These are phyloP conservation scores for Cordyceps javanica DNA, from an alignment of 2,329 filamentous ascomycete genomes.

Conservation along the genomic window DNA sequence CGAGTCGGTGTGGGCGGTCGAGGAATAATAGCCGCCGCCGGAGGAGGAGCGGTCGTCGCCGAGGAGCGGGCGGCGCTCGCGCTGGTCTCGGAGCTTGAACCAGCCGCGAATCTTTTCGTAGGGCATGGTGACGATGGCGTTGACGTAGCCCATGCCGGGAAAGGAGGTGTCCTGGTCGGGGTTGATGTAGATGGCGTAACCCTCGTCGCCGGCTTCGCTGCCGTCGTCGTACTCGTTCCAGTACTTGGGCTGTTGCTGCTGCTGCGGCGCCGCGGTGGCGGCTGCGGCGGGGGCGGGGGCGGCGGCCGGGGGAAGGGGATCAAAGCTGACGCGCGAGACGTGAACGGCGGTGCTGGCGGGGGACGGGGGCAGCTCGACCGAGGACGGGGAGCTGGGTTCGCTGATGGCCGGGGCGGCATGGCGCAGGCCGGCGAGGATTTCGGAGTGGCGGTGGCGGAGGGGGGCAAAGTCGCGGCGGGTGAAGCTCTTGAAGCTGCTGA, in stretches of 20 bases:
- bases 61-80: slow-evolving; percentile 26
- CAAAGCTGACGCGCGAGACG: slow-evolving; percentile 22
- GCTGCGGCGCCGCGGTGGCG: too few relatives aligned
- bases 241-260: slow-evolving; percentile 45
- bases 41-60: slow-evolving; percentile 18
- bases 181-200: slow-evolving; percentile 69
- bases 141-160: slow-evolving; percentile 57
- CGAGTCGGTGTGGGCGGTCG: slow-evolving; percentile 31
- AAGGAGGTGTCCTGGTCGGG: slow-evolving; percentile 57
- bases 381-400: slow-evolving; percentile 33
- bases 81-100: slow-evolving; percentile 31
- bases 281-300: slow-evolving; percentile 19
- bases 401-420: slow-evolving; percentile 36
- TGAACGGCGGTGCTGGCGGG: slow-evolving; percentile 15
- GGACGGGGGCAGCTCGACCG: slow-evolving; percentile 20
- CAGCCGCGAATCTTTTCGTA: slow-evolving; percentile 46
- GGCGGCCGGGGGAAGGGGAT: slow-evolving; percentile 25
- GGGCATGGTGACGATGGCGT: slow-evolving; percentile 43
- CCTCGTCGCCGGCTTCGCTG: slow-evolving; percentile 56
- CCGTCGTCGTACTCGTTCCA: slow-evolving; percentile 88
- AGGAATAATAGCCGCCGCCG: slow-evolving; percentile 26
- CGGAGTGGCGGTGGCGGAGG: slow-evolving; percentile 45
- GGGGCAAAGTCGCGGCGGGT: slow-evolving; percentile 57
- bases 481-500: slow-evolving; percentile 64
- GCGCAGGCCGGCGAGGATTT: slow-evolving; percentile 42